Conservation (phyloP, 495 filamentous ascomycete genomes). For the Staphylotrichum tortipilum region DNA sequence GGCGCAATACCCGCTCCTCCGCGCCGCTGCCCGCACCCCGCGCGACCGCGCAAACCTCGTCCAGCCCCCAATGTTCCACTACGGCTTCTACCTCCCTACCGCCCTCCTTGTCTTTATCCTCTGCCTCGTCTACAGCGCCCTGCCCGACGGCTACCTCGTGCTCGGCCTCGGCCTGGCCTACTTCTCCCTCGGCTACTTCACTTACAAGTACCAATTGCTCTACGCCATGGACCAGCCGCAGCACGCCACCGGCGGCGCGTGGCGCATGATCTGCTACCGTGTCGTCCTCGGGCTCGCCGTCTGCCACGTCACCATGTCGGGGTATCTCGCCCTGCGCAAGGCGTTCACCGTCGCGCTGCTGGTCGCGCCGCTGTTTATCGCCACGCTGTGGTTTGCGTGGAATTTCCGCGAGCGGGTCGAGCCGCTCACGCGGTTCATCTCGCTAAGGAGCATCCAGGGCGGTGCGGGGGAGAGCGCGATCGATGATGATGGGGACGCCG, state of each 20-base stretch:
- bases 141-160: conserved; percentile 73
- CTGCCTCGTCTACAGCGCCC: conserved; percentile 87
- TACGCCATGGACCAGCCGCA: conserved; percentile 98
- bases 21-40: conserved; percentile 76
- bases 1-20: conserved; percentile 69
- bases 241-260: conserved; percentile 87
- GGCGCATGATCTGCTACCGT: conserved; percentile 91
- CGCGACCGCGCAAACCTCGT: conserved; percentile 81
- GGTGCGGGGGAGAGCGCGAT: conserved; percentile 30
- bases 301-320: conserved; percentile 87
- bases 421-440: conserved; percentile 85
- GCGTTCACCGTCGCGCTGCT: conserved; percentile 63
- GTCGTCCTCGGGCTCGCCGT: conserved; percentile 74
- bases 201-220: conserved; percentile 95
- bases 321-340: conserved; percentile 65
- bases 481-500: conserved; percentile 31
- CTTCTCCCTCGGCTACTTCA: conserved; percentile 82
- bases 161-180: conserved; percentile 78
- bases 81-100: conserved; percentile 90
- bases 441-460: conserved; percentile 69
- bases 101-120: conserved; percentile 87
- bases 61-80: conserved; percentile 81
- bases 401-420: conserved; percentile 67
- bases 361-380: conserved; percentile 64
- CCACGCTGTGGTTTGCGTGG: conserved; percentile 78